Conservation (phyloP, 2,329 filamentous ascomycete species). For the Claviceps purpurea region DNA sequence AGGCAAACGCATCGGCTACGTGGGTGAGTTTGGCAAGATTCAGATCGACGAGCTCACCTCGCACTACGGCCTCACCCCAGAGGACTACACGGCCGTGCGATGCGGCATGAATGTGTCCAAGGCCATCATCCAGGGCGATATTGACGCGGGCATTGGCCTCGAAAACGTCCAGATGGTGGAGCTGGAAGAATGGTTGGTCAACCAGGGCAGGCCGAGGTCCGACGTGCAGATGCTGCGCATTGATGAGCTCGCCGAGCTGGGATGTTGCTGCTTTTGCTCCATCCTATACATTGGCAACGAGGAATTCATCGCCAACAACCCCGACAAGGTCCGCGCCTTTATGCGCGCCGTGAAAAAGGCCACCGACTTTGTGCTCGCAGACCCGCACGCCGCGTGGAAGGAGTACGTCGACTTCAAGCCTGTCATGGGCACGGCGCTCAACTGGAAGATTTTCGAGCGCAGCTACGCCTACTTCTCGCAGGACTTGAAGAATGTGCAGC, state of each 20-base stretch:
- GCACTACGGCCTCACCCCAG: constrained; percentile 60
- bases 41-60: constrained; percentile 71
- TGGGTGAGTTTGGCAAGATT: constrained; percentile 72
- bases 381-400: constrained; percentile 49
- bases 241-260: constrained; percentile 64
- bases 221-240: constrained; percentile 74
- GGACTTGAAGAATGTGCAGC: constrained; percentile 59
- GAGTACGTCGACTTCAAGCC: constrained; percentile 64
- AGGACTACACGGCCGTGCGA: constrained; percentile 63
- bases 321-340: constrained; percentile 53
- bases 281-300: constrained; percentile 75
- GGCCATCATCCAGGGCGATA: constrained; percentile 58
- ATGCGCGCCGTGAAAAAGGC: constrained; percentile 61
- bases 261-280: constrained; percentile 75
- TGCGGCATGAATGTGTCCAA: constrained; percentile 74
- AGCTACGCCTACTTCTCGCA: constrained; percentile 64
- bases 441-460: constrained; percentile 69
- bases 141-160: constrained; percentile 63
- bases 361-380: constrained; percentile 55
- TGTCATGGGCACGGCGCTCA: constrained; percentile 51
- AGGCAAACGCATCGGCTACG: constrained; percentile 66
- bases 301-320: constrained; percentile 50
- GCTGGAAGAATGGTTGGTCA: constrained; percentile 59
- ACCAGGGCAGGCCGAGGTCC: constrained; percentile 45
- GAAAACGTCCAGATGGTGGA: constrained; percentile 80